Base-by-base conservation (phyloP, 2,329 filamentous ascomycete genomes). In the Cordyceps pruinosa region DNA sequence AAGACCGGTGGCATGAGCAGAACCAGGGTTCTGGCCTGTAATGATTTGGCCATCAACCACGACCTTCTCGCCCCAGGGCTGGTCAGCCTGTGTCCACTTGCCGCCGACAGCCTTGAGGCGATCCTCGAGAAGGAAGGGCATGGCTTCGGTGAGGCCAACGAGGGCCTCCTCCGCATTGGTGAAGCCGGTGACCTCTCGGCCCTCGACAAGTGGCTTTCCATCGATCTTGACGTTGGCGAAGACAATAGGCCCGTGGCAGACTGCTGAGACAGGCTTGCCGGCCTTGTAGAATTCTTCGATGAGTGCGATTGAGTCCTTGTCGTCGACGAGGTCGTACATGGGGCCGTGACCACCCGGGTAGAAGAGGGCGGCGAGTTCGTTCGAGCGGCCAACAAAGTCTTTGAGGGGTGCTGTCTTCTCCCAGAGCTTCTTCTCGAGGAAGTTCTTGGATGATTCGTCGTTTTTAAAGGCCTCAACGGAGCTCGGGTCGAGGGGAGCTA, bases 171-270 rank as follows among this genome's bases (percentile, higher is more conserved):
- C 78, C 68, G 83, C 82, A 44, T 88, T 79, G 68, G 78, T 68
- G 69, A 88, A 88, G 10, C 80, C 84, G 0, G 84, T 86, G 25
- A 84, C 81, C 46, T 76, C 71, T 65, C 77, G 78, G 45, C 80
- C 83, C 50, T 76, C 70, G 39, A 88, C 69, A 10, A 88, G 70
- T 51, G 75, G 74, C 61, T 75, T 72, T 34, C 82, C 83, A 59
- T 77, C 72, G 21, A 77, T 65, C 64, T 77, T 80, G 35, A 81
- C 85, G 62, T 85, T 78, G 49, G 78, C 75, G 17, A 89, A 74
- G 13, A 79, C 86, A 4, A 80, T 81, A 2, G 86, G 83, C 6
- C 84, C 86, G 70, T 89, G 86, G 74, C 86, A 89, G 46, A 89
- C 84, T 4, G 86, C 83, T 0, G 82, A 74, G 15, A 89, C 78